Conservation (phyloP, 352 stramenopile genomes). For the Pythium vanterpoolii region DNA sequence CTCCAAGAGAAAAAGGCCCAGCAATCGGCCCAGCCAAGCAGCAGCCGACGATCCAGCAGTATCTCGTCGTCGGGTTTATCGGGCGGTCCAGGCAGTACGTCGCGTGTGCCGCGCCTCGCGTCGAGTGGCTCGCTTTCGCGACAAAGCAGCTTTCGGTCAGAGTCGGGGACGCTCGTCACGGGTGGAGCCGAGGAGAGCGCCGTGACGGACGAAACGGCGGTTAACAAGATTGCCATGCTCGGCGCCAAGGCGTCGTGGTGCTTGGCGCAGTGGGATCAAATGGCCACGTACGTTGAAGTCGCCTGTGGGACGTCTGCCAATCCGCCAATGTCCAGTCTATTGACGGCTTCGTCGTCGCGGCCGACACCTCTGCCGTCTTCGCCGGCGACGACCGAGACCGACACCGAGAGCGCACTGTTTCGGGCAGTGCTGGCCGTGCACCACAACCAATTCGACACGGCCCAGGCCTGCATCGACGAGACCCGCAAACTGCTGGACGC, state of each 20-base stretch:
- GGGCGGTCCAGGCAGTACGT: neutral
- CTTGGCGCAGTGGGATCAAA: constrained; percentile 76
- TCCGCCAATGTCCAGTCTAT: neutral
- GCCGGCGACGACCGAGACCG: constrained; percentile 11
- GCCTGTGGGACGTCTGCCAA: constrained; percentile 32
- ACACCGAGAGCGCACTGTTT: constrained; percentile 45
- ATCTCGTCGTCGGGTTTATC: neutral
- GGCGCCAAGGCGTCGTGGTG: constrained; percentile 84
- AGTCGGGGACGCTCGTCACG: neutral
- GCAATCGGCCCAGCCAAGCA: neutral
- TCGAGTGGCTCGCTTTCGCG: constrained; percentile 20
- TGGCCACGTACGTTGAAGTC: constrained; percentile 71
- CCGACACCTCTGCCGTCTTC: neutral
- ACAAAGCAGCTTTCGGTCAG: constrained; percentile 22
- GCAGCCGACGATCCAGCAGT: constrained; percentile 10
- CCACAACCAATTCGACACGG: constrained; percentile 90
- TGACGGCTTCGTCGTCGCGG: neutral
- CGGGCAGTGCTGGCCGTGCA: constrained; percentile 92
- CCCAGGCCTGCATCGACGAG: constrained; percentile 92
- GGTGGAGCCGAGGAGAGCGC: constrained; percentile 8
- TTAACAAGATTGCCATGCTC: constrained; percentile 75
- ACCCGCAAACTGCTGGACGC: constrained; percentile 95
- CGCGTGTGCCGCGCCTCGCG: constrained; percentile 5
- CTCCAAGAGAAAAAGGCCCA: constrained; percentile 20
- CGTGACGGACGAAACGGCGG: constrained; percentile 36